Evolutionary conservation across 192 early-diverging fungal genomes (phyloP).

Genomic region (Jimgerdemannia lactiflua): DNA sequence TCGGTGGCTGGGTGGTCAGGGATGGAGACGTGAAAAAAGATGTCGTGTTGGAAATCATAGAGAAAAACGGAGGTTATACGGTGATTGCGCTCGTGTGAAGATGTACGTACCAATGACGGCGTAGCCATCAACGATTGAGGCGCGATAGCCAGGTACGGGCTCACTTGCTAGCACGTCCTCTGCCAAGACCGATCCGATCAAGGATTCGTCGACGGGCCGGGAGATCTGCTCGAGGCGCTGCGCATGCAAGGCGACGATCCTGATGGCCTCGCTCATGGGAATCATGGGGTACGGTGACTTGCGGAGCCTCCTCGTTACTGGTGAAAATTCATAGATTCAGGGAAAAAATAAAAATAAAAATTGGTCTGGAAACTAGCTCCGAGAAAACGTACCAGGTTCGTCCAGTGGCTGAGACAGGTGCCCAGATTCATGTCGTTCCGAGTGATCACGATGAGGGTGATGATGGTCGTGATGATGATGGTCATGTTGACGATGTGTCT

Average conservation of each 20-base stretch:
- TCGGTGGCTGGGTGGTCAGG: conserved; percentile 47
- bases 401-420: conserved; percentile 9
- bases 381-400: conserved; percentile 3
- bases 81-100: neutral
- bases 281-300: conserved; percentile 85
- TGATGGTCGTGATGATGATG: conserved; percentile 42
- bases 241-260: conserved; percentile 43
- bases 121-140: conserved; percentile 94
- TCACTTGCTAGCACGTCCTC: conserved; percentile 71
- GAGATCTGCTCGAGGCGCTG: conserved; percentile 24
- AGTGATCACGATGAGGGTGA: conserved; percentile 31
- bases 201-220: conserved; percentile 36
- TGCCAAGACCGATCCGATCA: conserved; percentile 69
- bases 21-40: neutral
- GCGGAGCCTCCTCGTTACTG: conserved; percentile 65
- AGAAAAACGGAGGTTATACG: neutral
- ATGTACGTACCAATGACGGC: conserved; percentile 69
- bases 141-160: conserved; percentile 81
- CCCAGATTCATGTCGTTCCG: neutral
- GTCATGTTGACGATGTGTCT: conserved; percentile 21
- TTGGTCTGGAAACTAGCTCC: too few species aligned
- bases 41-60: neutral
- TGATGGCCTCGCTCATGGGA: conserved; percentile 63
- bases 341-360: neutral
- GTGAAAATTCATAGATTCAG: neutral